These are phyloP conservation scores for Oryza meyeriana DNA, from an alignment of 176 grass and related monocot species.

Conservation along the genomic window DNA sequence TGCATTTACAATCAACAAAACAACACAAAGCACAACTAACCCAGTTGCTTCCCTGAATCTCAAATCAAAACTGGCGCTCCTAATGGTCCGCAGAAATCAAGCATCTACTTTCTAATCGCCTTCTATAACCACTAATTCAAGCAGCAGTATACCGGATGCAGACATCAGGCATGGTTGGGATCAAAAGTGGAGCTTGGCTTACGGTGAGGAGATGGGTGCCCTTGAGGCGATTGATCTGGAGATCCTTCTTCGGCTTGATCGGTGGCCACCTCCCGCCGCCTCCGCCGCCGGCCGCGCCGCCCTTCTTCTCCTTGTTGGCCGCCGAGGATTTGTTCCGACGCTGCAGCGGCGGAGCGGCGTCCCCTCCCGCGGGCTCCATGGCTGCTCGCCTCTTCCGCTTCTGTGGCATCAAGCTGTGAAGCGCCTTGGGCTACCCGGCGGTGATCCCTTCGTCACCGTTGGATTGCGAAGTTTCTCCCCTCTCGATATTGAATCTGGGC, in stretches of 20 bases:
- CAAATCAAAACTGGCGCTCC: not conserved
- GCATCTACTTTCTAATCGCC: not conserved
- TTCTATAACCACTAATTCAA: not conserved
- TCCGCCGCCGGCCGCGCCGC: not conserved
- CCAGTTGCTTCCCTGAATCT: not conserved
- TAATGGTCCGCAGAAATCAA: not conserved
- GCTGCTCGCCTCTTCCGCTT: slow-evolving; percentile 23
- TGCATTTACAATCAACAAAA: not conserved
- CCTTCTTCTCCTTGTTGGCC: slow-evolving; percentile 50
- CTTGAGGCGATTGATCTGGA: slow-evolving; percentile 82
- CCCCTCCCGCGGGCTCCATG: slow-evolving; percentile 30
- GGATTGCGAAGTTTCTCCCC: not conserved
- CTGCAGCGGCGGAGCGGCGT: slow-evolving; percentile 21
- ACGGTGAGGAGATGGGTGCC: slow-evolving; percentile 78
- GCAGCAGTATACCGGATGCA: not conserved
- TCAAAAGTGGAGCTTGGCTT: not conserved
- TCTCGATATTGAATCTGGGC: not conserved
- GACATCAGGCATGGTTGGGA: not conserved
- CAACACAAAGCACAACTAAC: not conserved
- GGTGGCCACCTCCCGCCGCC: slow-evolving; percentile 61
- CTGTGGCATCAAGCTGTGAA: slow-evolving; percentile 12
- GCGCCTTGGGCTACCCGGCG: not conserved
- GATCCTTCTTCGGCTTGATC: slow-evolving; percentile 74
- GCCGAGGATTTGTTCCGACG: slow-evolving; percentile 41
- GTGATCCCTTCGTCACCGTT: not conserved